Evolutionary conservation across 1,139 yeast species (phyloP).

Genomic region (Torulaspora pretoriensis): DNA sequence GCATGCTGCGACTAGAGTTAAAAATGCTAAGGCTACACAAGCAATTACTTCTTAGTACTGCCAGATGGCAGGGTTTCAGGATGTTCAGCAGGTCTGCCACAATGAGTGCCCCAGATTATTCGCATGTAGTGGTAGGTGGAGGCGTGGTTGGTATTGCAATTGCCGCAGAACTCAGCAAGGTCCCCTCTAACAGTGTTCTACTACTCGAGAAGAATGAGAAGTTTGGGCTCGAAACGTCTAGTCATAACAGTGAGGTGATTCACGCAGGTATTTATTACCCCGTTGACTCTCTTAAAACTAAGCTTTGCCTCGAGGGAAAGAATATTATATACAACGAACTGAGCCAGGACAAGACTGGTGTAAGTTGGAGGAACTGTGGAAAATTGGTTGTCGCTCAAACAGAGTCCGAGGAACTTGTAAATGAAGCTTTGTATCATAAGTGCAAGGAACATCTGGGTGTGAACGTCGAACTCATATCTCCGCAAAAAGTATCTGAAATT

Average conservation of each 20-base stretch:
- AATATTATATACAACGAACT: conserved; percentile 52
- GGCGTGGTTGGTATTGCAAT: conserved; percentile 85
- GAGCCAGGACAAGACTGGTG: conserved; percentile 45
- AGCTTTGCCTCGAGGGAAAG: conserved; percentile 72
- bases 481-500: conserved; percentile 41
- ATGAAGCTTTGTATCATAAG: conserved; percentile 50
- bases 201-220: conserved; percentile 63
- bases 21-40: not conserved
- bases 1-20: too few relatives aligned
- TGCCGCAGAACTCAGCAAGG: conserved; percentile 62
- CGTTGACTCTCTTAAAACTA: conserved; percentile 57
- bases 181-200: conserved; percentile 48
- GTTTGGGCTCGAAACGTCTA: conserved; percentile 75
- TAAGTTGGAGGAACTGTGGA: conserved; percentile 63
- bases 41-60: not conserved
- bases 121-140: conserved; percentile 82
- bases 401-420: conserved; percentile 55
- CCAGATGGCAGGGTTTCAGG: not conserved
- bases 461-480: conserved; percentile 54
- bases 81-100: not conserved
- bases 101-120: conserved; percentile 46
- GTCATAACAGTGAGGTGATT: conserved; percentile 85
- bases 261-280: conserved; percentile 91
- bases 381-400: conserved; percentile 87
- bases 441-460: conserved; percentile 51